phyloP scores from a whole-genome alignment of 495 filamentous ascomycete genomes.

The Sphaerosporella brunnea region DNA sequence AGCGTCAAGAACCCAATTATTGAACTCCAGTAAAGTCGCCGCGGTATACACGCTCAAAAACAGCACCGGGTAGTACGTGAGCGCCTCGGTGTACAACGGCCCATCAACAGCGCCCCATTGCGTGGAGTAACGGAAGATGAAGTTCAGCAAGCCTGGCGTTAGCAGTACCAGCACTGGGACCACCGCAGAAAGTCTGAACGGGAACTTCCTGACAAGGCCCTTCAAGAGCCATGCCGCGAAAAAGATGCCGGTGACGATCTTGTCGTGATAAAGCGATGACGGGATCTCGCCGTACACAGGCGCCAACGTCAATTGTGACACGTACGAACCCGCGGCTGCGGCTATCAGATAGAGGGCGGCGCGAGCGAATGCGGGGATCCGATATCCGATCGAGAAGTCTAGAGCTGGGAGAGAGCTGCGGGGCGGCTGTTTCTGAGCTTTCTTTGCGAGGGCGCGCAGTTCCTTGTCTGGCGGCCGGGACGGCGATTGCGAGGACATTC shows the following conservation, averaged over 20 bases:
- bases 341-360: conserved; percentile 40
- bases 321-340: conserved; percentile 53
- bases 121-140: conserved; percentile 45
- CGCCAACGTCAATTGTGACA: conserved; percentile 56
- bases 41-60: conserved; percentile 47
- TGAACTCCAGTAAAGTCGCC: conserved; percentile 24
- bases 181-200: conserved; percentile 31
- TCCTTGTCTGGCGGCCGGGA: conserved; percentile 9
- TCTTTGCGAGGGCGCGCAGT: neutral
- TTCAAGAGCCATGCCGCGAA: conserved; percentile 46
- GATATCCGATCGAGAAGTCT: neutral
- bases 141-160: conserved; percentile 52
- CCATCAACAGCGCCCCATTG: conserved; percentile 48
- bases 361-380: conserved; percentile 6
- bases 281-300: conserved; percentile 77
- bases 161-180: conserved; percentile 54
- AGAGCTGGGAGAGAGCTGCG: neutral
- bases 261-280: conserved; percentile 48
- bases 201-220: conserved; percentile 31
- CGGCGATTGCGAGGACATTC: neutral
- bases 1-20: conserved; percentile 11
- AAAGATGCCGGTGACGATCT: conserved; percentile 43
- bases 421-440: neutral
- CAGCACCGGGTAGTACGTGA: conserved; percentile 59
- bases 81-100: conserved; percentile 51